A percentile compares a stretch with the other conserved stretches of the same genome.
Conservation (phyloP, 805 yeast genomes). For the Zygosaccharomyces bisporus region DNA sequence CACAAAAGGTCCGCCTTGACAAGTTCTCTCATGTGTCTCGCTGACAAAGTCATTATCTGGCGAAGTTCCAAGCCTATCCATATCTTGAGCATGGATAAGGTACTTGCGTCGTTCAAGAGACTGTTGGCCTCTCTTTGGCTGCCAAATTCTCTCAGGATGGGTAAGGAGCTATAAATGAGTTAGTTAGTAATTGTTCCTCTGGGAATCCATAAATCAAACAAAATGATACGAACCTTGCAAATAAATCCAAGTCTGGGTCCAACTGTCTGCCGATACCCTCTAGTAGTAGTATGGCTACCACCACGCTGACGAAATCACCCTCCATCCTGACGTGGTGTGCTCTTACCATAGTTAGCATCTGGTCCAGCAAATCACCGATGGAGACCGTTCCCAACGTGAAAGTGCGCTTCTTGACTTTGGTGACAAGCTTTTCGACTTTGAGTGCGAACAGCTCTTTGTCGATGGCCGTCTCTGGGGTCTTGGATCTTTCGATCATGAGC, state of each 20-base stretch:
- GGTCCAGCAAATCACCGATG: conserved; percentile 85
- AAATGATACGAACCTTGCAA: conserved; percentile 85
- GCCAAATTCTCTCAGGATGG: conserved; percentile 79
- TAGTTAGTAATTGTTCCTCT: conserved; percentile 12
- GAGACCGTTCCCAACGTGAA: conserved; percentile 89
- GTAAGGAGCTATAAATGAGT: conserved; percentile 55
- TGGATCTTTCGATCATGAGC: conserved; percentile 88
- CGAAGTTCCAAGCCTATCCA: conserved; percentile 90
- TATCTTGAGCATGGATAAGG: conserved; percentile 79
- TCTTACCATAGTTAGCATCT: conserved; percentile 86
- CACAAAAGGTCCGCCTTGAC: conserved; percentile 63
- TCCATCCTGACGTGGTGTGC: conserved; percentile 96
- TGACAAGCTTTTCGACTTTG: conserved; percentile 80
- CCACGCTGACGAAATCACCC: conserved; percentile 91
- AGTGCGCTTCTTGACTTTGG: conserved; percentile 76
- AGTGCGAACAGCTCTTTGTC: conserved; percentile 81
- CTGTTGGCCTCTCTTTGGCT: conserved; percentile 60
- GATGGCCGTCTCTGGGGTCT: conserved; percentile 90
- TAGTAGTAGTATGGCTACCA: conserved; percentile 83
- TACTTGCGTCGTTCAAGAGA: conserved; percentile 51
- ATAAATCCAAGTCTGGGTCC: conserved; percentile 88
- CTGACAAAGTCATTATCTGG: conserved; percentile 77
- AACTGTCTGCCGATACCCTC: conserved; percentile 96
- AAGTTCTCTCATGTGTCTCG: conserved; percentile 60
- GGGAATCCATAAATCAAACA: conserved; percentile 34